A percentile compares a stretch with the other conserved stretches of the same genome.
Conservation (phyloP, 73 alveolate genomes). For the Paramecium primaurelia region DNA sequence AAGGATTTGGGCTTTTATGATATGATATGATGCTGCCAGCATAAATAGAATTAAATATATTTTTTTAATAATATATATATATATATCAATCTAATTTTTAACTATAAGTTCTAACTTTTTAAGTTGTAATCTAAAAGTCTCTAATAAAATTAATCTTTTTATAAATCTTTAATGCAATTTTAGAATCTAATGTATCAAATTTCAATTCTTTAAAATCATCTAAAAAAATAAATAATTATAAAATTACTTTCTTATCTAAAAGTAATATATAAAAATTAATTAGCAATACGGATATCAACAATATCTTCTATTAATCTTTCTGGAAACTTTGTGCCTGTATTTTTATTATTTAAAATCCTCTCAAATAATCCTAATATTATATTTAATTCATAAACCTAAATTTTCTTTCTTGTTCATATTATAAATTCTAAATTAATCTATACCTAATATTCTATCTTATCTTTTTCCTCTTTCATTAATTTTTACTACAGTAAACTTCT, state of each 20-base stretch:
- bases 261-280: constrained; percentile 3
- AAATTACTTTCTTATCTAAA: neutral
- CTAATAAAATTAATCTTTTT: neutral
- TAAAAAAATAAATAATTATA: neutral
- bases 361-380: neutral
- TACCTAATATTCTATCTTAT: constrained; percentile 24
- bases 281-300: neutral
- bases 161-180: neutral
- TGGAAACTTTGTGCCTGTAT: constrained; percentile 24
- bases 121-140: neutral
- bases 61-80: neutral
- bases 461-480: constrained; percentile 47
- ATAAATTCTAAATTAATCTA: constrained; percentile 36
- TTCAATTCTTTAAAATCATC: constrained; percentile 34
- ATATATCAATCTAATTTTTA: neutral
- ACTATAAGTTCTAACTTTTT: neutral
- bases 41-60: neutral
- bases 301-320: constrained; percentile 22
- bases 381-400: neutral
- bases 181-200: constrained; percentile 32
- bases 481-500: constrained; percentile 20
- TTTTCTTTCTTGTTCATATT: constrained; percentile 19
- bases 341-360: neutral
- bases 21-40: neutral
- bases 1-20: constrained; percentile 77